These are phyloP conservation scores for Penicillium ochrochloron DNA, from an alignment of 495 filamentous ascomycete species.

Conservation along the genomic window DNA sequence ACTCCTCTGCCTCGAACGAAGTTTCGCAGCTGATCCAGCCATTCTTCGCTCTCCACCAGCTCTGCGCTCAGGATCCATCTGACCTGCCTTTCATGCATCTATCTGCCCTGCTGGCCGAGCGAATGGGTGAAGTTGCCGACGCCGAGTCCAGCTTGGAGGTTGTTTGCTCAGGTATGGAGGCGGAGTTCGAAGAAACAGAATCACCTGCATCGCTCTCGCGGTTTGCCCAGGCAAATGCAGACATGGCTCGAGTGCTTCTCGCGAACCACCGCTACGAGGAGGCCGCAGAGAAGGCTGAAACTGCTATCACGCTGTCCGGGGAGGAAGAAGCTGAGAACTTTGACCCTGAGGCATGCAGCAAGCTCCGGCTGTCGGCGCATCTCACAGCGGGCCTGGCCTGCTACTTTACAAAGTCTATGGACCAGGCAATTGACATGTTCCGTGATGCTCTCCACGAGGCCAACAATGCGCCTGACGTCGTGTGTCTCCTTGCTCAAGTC, in stretches of 20 bases:
- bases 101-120: conserved; percentile 77
- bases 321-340: conserved; percentile 56
- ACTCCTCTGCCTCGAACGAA: conserved; percentile 59
- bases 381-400: conserved; percentile 82
- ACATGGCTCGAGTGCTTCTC: conserved; percentile 79
- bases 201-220: conserved; percentile 69
- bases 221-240: conserved; percentile 84
- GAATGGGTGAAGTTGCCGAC: conserved; percentile 67
- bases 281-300: conserved; percentile 74
- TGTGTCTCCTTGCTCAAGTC: conserved; percentile 86
- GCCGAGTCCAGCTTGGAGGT: conserved; percentile 66
- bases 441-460: conserved; percentile 81
- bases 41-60: conserved; percentile 84
- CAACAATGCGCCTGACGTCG: conserved; percentile 76
- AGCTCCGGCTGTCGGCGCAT: conserved; percentile 79
- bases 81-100: conserved; percentile 78
- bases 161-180: conserved; percentile 71
- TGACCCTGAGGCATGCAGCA: conserved; percentile 62
- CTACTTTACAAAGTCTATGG: conserved; percentile 67
- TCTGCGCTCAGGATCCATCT: conserved; percentile 66
- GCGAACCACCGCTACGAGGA: conserved; percentile 63
- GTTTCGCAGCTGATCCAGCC: conserved; percentile 70
- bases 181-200: conserved; percentile 82
- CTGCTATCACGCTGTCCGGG: conserved; percentile 70
- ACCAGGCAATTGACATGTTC: conserved; percentile 76